Percentiles rank a stretch among this genome's conserved stretches.
Evolutionary conservation across 2,329 filamentous ascomycete genomes (phyloP).

Genomic region (Fusarium cyanostomum): DNA sequence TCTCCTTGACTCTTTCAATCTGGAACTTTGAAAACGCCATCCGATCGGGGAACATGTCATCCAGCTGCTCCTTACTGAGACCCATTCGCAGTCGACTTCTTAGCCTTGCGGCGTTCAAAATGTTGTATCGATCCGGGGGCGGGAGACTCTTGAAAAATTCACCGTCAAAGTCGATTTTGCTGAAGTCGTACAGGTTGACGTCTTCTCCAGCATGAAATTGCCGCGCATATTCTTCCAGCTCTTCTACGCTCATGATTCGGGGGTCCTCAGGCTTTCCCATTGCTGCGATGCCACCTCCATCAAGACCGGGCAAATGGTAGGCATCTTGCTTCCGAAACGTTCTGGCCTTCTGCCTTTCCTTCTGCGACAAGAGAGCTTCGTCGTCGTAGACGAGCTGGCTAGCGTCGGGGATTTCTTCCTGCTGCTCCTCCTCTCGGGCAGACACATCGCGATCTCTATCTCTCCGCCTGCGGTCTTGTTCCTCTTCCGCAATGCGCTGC

Average conservation of each 20-base stretch:
- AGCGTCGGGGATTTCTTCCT: constrained; percentile 73
- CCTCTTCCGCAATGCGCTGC: constrained; percentile 88
- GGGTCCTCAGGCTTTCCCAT: constrained; percentile 94
- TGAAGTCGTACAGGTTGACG: constrained; percentile 92
- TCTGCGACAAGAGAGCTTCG: constrained; percentile 82
- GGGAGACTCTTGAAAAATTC: constrained; percentile 95
- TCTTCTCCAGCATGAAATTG: constrained; percentile 95
- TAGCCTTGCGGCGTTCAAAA: constrained; percentile 90
- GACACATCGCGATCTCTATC: constrained; percentile 57
- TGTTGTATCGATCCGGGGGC: constrained; percentile 92
- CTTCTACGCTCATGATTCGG: constrained; percentile 94
- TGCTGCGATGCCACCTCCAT: constrained; percentile 77
- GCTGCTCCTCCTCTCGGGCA: constrained; percentile 56
- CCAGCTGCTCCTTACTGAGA: constrained; percentile 93
- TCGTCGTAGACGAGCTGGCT: constrained; percentile 86
- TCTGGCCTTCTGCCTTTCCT: constrained; percentile 77
- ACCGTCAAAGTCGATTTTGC: constrained; percentile 97
- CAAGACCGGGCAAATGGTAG: constrained; percentile 91
- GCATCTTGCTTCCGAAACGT: constrained; percentile 92
- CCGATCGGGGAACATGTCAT: constrained; percentile 95
- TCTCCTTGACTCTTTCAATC: constrained; percentile 90
- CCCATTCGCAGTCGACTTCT: constrained; percentile 93
- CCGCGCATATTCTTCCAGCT: constrained; percentile 90
- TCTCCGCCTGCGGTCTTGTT: constrained; percentile 71
- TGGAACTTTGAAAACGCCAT: constrained; percentile 98